Evolutionary conservation across 768 basidiomycete genomes (phyloP).

Genomic region (Podaxis sp.): DNA sequence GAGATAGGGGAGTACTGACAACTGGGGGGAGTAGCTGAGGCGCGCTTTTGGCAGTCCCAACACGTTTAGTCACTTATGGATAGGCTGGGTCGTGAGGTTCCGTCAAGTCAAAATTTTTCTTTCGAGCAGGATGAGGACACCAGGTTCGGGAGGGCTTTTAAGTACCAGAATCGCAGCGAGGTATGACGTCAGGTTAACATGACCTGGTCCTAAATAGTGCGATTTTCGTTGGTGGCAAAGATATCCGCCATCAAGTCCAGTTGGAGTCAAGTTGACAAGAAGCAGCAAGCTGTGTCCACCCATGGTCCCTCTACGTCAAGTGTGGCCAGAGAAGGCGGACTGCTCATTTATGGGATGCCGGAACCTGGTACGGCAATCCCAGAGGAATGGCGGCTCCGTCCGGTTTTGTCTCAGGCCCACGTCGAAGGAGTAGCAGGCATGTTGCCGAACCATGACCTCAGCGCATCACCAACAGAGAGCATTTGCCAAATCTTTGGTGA

Average conservation of each 20-base stretch:
- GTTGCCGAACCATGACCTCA: not conserved
- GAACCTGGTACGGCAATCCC: not conserved
- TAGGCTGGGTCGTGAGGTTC: not conserved
- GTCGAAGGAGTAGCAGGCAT: not conserved
- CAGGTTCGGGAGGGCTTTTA: not conserved
- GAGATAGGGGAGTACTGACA: not conserved
- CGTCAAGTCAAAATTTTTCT: not conserved
- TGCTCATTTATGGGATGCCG: not conserved
- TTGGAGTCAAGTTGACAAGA: slow-evolving; percentile 1
- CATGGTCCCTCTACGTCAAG: slow-evolving; percentile 7
- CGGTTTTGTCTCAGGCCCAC: not conserved
- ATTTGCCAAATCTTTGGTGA: not conserved
- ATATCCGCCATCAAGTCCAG: slow-evolving; percentile 5
- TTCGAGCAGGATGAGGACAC: not conserved
- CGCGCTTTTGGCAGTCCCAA: not conserved
- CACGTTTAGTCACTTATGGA: not conserved
- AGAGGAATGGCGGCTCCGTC: not conserved
- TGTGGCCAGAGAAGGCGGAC: not conserved
- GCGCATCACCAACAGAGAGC: not conserved
- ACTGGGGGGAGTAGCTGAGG: not conserved
- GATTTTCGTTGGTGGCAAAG: slow-evolving; percentile 1
- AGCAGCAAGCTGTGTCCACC: not conserved
- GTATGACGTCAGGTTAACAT: slow-evolving; percentile 10
- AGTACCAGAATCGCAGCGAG: not conserved
- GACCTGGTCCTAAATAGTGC: not conserved